Evolutionary conservation across 2,329 filamentous ascomycete genomes (phyloP), one percentile per base, ranked within the genome.

Genomic region (Exophiala mesophila): DNA sequence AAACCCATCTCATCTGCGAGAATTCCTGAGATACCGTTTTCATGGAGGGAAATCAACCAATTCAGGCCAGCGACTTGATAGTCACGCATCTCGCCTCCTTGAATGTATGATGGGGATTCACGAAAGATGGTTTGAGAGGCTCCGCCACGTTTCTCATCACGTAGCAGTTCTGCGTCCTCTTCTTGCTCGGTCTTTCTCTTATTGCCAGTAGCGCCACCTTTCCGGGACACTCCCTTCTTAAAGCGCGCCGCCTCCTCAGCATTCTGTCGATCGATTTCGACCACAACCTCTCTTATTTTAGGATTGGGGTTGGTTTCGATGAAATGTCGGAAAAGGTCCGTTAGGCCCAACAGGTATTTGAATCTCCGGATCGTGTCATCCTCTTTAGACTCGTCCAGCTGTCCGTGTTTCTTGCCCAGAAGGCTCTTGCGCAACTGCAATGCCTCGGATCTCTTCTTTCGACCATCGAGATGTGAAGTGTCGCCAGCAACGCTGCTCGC

Each of bases 1-100:
- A 98, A 74, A 66, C 92, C 92, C 92, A 98, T 98, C 69, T 98
- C 92, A 60, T 98, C 92, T 48, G 92, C 92, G 36, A 98, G 72
- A 51, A 98, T 98, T 55, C 92, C 92, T 15, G 90, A 97, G 54
- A 98, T 98, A 71, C 92, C 92, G 59, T 98, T 98, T 66, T 98
- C 92, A 59, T 98, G 92, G 4, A 98, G 76, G 9, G 89, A 97
- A 55, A 98, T 88, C 33, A 98, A 77, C 92, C 92, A 98, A 65
- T 98, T 98, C 54, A 98, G 73, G 54, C 92, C 92, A 23, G 87
- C 85, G 55, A 98, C 74, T 64, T 98, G 92, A 66, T 98, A 98
- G 64, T 98, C 92, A 60, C 92, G 82, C 88, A 98, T 96, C 44
- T 78, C 72, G 32, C 92, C 82, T 39, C 74, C 85, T 12, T 94